A percentile compares a stretch with the other conserved stretches of the same genome.
Conservation (phyloP, 116 monocot species). For the Iris pallida region DNA sequence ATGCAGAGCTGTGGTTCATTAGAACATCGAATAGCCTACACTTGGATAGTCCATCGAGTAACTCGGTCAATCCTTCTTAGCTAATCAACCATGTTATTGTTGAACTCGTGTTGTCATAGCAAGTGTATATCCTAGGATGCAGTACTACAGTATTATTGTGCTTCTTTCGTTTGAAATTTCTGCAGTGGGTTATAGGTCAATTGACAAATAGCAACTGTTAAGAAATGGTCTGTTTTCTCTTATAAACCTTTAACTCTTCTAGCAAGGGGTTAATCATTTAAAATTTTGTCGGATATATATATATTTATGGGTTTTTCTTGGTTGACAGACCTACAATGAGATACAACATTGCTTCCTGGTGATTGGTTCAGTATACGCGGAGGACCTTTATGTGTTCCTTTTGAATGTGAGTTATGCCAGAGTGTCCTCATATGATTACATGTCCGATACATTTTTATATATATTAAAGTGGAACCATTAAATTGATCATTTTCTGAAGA, state of each 20-base stretch:
- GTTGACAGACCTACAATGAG: slow-evolving; percentile 84
- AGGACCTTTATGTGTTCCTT: slow-evolving; percentile 76
- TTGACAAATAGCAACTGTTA: background rate
- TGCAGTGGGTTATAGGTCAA: background rate
- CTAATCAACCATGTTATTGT: too few species aligned
- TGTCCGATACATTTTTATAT: background rate
- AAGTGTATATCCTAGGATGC: background rate
- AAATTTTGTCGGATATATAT: background rate
- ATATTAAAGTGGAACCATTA: background rate
- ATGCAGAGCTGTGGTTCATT: too few species aligned
- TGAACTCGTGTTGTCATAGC: too few species aligned
- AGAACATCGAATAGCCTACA: too few species aligned
- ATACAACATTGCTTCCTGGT: slow-evolving; percentile 91
- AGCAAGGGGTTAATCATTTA: background rate
- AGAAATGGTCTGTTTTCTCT: background rate
- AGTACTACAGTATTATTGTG: background rate
- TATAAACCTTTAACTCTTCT: background rate
- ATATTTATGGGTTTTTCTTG: slow-evolving; percentile 5
- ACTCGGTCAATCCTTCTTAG: background rate
- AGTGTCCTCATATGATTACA: background rate
- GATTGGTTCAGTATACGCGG: slow-evolving; percentile 79
- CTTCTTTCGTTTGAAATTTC: background rate
- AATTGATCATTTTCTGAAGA: background rate
- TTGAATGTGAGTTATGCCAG: slow-evolving; percentile 60
- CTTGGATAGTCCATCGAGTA: background rate